Evolutionary conservation across 2,329 filamentous ascomycete species (phyloP), one percentile per base, ranked within the genome.

Genomic region (Fusarium sp.): DNA sequence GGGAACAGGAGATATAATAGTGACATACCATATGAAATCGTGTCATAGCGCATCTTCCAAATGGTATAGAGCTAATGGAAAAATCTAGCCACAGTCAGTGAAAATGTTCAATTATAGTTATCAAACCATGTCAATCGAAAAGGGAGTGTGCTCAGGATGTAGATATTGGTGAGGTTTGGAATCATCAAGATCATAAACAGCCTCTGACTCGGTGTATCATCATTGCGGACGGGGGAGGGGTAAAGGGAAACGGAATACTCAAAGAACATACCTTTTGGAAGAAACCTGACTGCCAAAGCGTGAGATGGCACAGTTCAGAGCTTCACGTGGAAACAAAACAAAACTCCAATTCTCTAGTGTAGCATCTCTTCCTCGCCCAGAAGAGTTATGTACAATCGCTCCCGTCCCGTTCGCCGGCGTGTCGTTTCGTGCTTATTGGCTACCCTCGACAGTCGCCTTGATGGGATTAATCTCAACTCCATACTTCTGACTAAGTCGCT

Each of bases 401-500:
- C 63, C 58, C 63, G 60, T 65, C 68, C 63, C 75, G 66, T 75
- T 79, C 69, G 66, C 61, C 66, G 52, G 58, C 50, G 20, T 64
- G 37, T 64, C 38, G 39, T 54, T 47, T 68, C 62, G 42, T 70
- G 47, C 70, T 77, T 76, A 81, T 76, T 77, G 76, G 76, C 80
- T 81, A 61, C 79, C 80, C 56, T 88, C 82, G 69, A 81, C 79
- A 47, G 81, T 82, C 42, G 86, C 84, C 60, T 80, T 86, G 71
- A 91, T 88, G 57, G 89, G 87, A 76, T 91, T 88, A 76, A 97
- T 90, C 71, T 97, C 93, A 76, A 97, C 88, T 62, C 94, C 93
- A 77, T 97, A 97, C 80, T 90, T 93, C 81, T 93, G 91, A 87
- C 93, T 91, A 80, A 98, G 86, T 74, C 93, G 88, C 83, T 94